Evolutionary conservation across 257 asterid species (phyloP).

Genomic region (Plantago elongata): DNA sequence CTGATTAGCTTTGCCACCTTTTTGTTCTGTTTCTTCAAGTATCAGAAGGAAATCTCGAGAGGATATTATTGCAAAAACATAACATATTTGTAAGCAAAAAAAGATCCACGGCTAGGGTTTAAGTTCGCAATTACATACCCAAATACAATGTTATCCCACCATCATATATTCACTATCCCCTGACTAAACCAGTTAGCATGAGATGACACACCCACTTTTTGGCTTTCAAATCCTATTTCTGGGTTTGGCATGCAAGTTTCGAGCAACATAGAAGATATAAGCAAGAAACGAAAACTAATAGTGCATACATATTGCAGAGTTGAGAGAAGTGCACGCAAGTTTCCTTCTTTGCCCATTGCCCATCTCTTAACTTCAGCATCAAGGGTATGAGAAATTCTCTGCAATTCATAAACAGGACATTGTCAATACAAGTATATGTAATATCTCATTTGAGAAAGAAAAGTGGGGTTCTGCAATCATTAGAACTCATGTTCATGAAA

Average conservation of each 20-base stretch:
- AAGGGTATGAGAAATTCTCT: conserved; percentile 87
- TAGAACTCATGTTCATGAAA: conserved; percentile 8
- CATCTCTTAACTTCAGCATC: conserved; percentile 96
- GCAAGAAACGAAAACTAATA: not conserved
- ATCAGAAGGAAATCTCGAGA: conserved; percentile 4
- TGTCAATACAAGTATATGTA: conserved; percentile 11
- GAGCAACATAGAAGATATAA: conserved; percentile 1
- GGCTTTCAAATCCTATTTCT: conserved; percentile 2
- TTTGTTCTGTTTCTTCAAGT: not conserved
- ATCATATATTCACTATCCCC: too few relatives aligned
- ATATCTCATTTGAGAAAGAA: conserved; percentile 1
- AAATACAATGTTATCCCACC: too few relatives aligned
- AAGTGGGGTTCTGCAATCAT: conserved; percentile 11
- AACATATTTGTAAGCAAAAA: not conserved
- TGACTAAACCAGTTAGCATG: not conserved
- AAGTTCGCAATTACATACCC: too few relatives aligned
- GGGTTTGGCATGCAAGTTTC: conserved; percentile 12
- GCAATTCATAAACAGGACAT: conserved; percentile 33
- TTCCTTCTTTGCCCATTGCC: conserved; percentile 90
- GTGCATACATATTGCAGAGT: conserved; percentile 81
- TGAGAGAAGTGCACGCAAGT: conserved; percentile 95
- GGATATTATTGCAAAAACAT: not conserved
- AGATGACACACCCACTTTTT: not conserved
- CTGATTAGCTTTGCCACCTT: conserved; percentile 1
- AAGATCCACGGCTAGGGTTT: too few relatives aligned